Evolutionary conservation across 1,139 yeast genomes (phyloP).

Genomic region (Protomyces gravidus): DNA sequence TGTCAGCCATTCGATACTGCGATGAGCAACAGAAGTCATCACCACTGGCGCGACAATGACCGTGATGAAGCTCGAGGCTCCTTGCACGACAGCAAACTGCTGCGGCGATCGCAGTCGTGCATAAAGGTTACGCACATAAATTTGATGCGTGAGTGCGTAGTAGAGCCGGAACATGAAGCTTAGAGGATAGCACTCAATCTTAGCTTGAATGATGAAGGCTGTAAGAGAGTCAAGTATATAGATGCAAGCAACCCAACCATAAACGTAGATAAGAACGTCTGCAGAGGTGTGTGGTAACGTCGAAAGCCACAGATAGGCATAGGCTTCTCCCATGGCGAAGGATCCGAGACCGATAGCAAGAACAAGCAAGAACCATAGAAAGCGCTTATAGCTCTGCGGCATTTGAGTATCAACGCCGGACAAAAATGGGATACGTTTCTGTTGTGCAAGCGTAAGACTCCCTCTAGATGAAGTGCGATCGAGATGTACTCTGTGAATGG

Average conservation of each 20-base stretch:
- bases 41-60: conserved; percentile 28
- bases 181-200: conserved; percentile 29
- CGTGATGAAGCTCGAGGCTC: conserved; percentile 30
- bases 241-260: conserved; percentile 27
- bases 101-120: conserved; percentile 32
- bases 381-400: conserved; percentile 29
- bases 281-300: conserved; percentile 31
- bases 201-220: conserved; percentile 23
- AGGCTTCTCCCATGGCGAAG: conserved; percentile 30
- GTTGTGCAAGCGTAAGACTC: not conserved
- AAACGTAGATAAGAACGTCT: conserved; percentile 31
- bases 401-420: not conserved
- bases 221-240: conserved; percentile 29
- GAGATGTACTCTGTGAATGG: conserved; percentile 4
- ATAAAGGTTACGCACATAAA: conserved; percentile 31
- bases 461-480: not conserved
- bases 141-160: conserved; percentile 31
- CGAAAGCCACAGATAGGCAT: conserved; percentile 30
- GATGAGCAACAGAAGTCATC: conserved; percentile 27
- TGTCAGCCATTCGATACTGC: conserved; percentile 8
- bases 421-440: conserved; percentile 1
- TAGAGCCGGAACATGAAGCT: conserved; percentile 30
- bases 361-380: conserved; percentile 30
- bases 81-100: conserved; percentile 32
- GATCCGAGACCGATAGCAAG: conserved; percentile 31